Conservation (phyloP, 495 filamentous ascomycete species). For the Aspergillus nidulans region DNA sequence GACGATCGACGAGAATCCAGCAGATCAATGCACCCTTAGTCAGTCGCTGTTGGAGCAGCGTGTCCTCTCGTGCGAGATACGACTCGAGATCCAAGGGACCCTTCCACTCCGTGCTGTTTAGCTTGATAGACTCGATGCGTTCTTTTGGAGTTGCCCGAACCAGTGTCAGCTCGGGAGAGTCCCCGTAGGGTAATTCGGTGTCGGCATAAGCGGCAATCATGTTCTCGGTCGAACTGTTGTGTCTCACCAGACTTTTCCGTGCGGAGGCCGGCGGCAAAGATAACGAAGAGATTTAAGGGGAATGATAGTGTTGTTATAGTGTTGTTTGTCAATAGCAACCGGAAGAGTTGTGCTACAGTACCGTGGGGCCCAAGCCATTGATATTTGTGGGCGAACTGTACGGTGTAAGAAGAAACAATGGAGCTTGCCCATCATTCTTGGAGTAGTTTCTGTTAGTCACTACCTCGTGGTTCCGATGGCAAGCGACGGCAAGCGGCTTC, state of each 20-base stretch:
- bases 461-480: constrained; percentile 19
- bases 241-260: not conserved
- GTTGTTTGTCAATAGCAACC: not conserved
- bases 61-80: constrained; percentile 75
- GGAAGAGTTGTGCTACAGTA: not conserved
- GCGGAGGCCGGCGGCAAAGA: not conserved
- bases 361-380: not conserved
- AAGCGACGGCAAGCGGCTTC: constrained; percentile 27
- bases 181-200: constrained; percentile 48
- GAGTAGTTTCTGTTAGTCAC: constrained; percentile 22
- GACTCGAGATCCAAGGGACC: constrained; percentile 57
- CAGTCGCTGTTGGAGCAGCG: constrained; percentile 61
- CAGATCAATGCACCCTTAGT: constrained; percentile 70
- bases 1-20: constrained; percentile 76
- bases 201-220: constrained; percentile 32
- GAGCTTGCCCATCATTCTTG: not conserved
- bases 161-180: constrained; percentile 60
- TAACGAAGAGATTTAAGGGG: not conserved
- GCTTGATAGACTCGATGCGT: constrained; percentile 54
- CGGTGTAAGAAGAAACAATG: not conserved
- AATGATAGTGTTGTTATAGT: not conserved
- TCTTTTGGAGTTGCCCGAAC: constrained; percentile 65
- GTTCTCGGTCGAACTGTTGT: not conserved
- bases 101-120: constrained; percentile 71
- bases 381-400: not conserved